Percentiles rank a stretch among this genome's conserved stretches.
These are phyloP conservation scores for Tuber borchii DNA, from an alignment of 495 filamentous ascomycete genomes.

Conservation along the genomic window DNA sequence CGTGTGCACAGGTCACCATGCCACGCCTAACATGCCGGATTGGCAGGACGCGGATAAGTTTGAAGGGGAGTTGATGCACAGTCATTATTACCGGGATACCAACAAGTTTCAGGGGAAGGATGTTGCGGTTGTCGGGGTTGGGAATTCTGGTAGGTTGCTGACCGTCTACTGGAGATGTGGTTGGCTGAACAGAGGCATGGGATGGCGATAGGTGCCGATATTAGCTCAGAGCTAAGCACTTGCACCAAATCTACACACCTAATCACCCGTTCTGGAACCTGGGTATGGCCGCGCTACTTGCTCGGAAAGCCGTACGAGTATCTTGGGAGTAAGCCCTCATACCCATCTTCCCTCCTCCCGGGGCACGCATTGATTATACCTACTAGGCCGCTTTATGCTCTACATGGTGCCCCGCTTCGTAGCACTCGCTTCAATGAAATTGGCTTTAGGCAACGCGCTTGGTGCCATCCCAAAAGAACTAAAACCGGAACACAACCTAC, in stretches of 20 bases:
- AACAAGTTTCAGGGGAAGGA: constrained; percentile 37
- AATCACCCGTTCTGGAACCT: constrained; percentile 30
- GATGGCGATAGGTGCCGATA: constrained; percentile 22
- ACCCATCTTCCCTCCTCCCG: neutral
- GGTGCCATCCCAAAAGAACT: constrained; percentile 20
- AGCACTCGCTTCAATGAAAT: constrained; percentile 4
- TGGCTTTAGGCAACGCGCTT: neutral
- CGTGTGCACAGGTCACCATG: constrained; percentile 38
- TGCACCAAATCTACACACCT: constrained; percentile 13
- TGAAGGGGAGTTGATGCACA: constrained; percentile 38
- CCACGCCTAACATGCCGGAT: constrained; percentile 35
- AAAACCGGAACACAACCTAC: constrained; percentile 22
- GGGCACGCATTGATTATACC: neutral
- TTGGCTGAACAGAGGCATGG: constrained; percentile 11
- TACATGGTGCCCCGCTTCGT: constrained; percentile 12
- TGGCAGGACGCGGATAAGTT: constrained; percentile 32
- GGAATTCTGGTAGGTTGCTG: constrained; percentile 35
- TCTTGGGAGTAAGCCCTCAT: constrained; percentile 10
- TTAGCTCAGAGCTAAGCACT: constrained; percentile 22
- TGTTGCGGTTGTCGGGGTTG: constrained; percentile 41
- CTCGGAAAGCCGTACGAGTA: constrained; percentile 22
- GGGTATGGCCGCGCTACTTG: constrained; percentile 26
- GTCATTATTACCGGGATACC: constrained; percentile 41
- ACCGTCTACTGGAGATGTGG: neutral
- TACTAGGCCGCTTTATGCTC: constrained; percentile 17